phyloP scores from a whole-genome alignment of 2,329 filamentous ascomycete genomes.

The Fusarium nanum region DNA sequence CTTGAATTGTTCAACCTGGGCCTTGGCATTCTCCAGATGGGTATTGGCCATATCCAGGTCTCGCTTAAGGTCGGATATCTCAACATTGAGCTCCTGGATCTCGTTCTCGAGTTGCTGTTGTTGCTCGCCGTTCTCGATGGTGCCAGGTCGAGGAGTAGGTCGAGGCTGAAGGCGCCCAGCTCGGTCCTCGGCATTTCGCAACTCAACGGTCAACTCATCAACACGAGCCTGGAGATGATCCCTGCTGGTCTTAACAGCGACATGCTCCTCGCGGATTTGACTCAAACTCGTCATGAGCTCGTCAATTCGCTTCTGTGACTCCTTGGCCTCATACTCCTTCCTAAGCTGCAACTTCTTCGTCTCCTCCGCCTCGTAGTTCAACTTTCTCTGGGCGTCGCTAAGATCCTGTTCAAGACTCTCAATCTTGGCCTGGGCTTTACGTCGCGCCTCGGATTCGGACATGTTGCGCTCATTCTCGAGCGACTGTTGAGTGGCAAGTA shows the following conservation, averaged over 20 bases:
- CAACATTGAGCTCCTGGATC: slow-evolving; percentile 82
- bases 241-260: slow-evolving; percentile 85
- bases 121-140: slow-evolving; percentile 56
- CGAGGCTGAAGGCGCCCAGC: slow-evolving; percentile 84
- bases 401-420: slow-evolving; percentile 86
- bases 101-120: slow-evolving; percentile 67
- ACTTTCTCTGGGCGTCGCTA: slow-evolving; percentile 80
- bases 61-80: slow-evolving; percentile 87
- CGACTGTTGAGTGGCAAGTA: slow-evolving; percentile 86
- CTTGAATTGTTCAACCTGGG: slow-evolving; percentile 88
- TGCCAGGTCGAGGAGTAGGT: slow-evolving; percentile 71
- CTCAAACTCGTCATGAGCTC: slow-evolving; percentile 85
- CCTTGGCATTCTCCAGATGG: slow-evolving; percentile 83
- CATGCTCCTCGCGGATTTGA: slow-evolving; percentile 85
- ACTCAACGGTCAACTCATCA: slow-evolving; percentile 87
- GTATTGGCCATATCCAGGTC: slow-evolving; percentile 84
- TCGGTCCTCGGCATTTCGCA: slow-evolving; percentile 90
- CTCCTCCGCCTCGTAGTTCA: slow-evolving; percentile 85
- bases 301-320: slow-evolving; percentile 91
- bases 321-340: slow-evolving; percentile 90
- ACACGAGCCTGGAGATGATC: slow-evolving; percentile 91
- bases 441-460: slow-evolving; percentile 81
- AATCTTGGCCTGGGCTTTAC: slow-evolving; percentile 80
- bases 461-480: slow-evolving; percentile 93
- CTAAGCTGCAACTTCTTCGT: slow-evolving; percentile 83